Percentiles rank a stretch among this genome's conserved stretches.
Evolutionary conservation across 495 filamentous ascomycete species (phyloP).

Genomic region (Choiromyces venosus): DNA sequence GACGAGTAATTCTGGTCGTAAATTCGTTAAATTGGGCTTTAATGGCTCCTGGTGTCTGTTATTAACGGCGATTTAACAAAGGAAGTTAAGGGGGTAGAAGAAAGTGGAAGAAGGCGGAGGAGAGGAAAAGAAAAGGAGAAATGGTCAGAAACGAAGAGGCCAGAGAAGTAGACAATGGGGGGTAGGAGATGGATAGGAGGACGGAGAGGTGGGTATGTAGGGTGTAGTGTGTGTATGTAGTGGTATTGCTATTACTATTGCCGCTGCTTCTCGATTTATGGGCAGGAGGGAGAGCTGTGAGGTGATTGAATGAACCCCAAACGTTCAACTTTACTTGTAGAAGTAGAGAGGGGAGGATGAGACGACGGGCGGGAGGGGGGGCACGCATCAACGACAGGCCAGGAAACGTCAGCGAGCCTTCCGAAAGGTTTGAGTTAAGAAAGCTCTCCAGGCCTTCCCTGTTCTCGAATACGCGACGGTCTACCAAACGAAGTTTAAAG

Average conservation of each 20-base stretch:
- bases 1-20: conserved; percentile 19
- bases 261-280: not conserved
- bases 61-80: conserved; percentile 3
- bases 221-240: not conserved
- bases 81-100: conserved; percentile 1
- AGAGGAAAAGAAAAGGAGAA: not conserved
- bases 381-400: conserved; percentile 2
- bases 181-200: not conserved
- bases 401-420: not conserved
- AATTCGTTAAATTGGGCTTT: conserved; percentile 36
- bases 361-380: not conserved
- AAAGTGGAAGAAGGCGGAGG: not conserved
- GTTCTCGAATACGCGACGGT: not conserved
- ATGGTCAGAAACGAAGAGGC: not conserved
- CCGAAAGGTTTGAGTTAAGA: not conserved
- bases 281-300: not conserved
- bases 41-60: not conserved
- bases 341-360: not conserved
- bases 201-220: not conserved
- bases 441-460: not conserved
- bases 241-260: not conserved
- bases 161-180: not conserved
- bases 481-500: not conserved
- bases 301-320: not conserved
- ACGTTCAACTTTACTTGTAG: not conserved